Base-by-base conservation (phyloP, 2,329 filamentous ascomycete genomes). In the Fusarium sp. region DNA sequence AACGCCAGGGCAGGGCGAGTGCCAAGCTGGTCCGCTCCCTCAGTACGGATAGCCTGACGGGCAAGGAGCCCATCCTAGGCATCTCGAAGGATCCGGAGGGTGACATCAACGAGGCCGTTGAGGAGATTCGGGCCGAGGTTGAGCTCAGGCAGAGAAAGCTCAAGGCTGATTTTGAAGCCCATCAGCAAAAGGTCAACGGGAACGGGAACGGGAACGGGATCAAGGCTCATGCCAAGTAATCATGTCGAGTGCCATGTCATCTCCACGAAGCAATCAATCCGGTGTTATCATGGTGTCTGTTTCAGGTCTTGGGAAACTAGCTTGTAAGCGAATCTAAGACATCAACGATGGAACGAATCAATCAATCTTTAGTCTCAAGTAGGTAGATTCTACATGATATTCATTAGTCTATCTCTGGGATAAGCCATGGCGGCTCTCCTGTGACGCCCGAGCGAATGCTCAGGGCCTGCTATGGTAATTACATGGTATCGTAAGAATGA, bases 81-180 rank as follows among this genome's bases (percentile, higher is more conserved):
- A 86, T 98, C 40, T 92, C 94, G 1, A 90, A 90, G 72, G 95
- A 98, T 79, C 91, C 91, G 0, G 91, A 91, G 62, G 85, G 86
- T 31, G 94, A 97, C 76, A 87, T 97, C 57, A 92, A 93, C 67
- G 94, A 96, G 78, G 93, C 93, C 31, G 88, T 97, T 11, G 86
- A 88, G 40, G 94, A 97, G 84, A 87, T 97, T 61, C 90, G 87
- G 78, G 86, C 85, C 6, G 94, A 97, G 82, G 89, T 97, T 36
- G 91, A 93, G 79, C 87, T 75, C 14, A 75, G 72, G 14, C 78
- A 79, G 85, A 70, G 76, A 75, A 77, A 70, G 38, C 60, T 49
- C 40, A 64, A 46, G 78, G 86, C 84, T 6, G 94, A 97, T 81
- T 88, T 97, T 33, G 91, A 93, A 77, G 88, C 73, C 20, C 72